phyloP scores from a whole-genome alignment of 2,329 filamentous ascomycete species.

The Fusarium marasasianum region DNA sequence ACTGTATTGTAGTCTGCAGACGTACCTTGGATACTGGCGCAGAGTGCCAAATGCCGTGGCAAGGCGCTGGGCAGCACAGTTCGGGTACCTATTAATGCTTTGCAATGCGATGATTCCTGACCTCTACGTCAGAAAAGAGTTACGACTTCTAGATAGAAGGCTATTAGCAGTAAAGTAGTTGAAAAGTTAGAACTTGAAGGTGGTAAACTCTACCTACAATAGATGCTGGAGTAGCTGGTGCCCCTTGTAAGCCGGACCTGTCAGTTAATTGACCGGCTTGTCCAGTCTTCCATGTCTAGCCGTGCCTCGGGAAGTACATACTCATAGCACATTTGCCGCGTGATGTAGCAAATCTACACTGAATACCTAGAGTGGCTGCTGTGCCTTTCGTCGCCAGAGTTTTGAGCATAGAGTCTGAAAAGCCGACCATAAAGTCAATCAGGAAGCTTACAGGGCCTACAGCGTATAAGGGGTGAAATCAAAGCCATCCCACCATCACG shows the following conservation, averaged over 20 bases:
- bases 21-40: background rate
- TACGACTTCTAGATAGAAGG: background rate
- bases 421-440: background rate
- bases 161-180: background rate
- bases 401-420: background rate
- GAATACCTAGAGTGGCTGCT: background rate
- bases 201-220: constrained; percentile 9
- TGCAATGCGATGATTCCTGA: constrained; percentile 5
- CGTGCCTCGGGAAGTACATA: constrained; percentile 27
- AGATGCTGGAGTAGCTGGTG: constrained; percentile 33
- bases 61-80: constrained; percentile 23
- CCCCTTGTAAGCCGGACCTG: constrained; percentile 20
- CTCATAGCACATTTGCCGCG: constrained; percentile 26
- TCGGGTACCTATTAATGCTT: background rate
- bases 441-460: background rate
- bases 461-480: background rate
- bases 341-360: constrained; percentile 18
- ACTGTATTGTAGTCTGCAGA: background rate
- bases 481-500: constrained; percentile 37
- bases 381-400: constrained; percentile 6
- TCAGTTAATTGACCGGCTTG: background rate
- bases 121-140: background rate
- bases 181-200: background rate
- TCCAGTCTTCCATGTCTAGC: background rate
- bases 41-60: constrained; percentile 29